phyloP scores from a whole-genome alignment of 169 alveolate species.

The Cyclospora cayetanensis region DNA sequence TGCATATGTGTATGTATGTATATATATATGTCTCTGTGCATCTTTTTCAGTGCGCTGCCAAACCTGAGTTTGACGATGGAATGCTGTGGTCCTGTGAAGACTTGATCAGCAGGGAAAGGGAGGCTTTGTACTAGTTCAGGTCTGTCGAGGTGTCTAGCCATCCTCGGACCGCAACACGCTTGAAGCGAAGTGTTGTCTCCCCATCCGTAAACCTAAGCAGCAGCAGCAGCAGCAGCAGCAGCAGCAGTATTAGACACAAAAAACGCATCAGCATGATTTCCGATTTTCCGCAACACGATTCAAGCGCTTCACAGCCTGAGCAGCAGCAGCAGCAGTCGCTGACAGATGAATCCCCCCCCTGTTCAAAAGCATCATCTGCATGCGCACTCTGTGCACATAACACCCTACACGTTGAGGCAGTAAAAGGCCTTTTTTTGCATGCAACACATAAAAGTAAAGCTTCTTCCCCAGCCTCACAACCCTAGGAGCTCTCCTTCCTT shows the following conservation, averaged over 20 bases:
- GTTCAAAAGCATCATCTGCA: too few species aligned
- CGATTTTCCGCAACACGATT: too few species aligned
- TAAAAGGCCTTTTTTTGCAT: too few species aligned
- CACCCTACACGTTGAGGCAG: too few species aligned
- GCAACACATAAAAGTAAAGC: too few species aligned
- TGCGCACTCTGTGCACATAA: too few species aligned
- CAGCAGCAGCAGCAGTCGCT: neutral
- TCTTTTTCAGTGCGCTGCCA: neutral
- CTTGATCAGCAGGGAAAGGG: constrained; percentile 2
- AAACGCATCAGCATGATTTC: too few species aligned
- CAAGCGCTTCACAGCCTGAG: too few species aligned
- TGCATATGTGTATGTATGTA: neutral
- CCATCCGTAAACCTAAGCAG: constrained; percentile 79
- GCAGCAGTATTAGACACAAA: too few species aligned
- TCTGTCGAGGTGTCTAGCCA: constrained; percentile 32
- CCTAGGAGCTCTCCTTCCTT: too few species aligned
- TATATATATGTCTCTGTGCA: neutral
- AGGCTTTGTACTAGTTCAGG: constrained; percentile 42
- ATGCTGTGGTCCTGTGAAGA: constrained; percentile 49
- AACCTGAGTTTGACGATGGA: constrained; percentile 38
- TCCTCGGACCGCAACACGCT: constrained; percentile 74
- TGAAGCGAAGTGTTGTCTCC: constrained; percentile 78
- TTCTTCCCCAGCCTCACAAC: too few species aligned
- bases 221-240: neutral
- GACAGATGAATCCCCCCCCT: too few species aligned